Evolutionary conservation across 2,329 filamentous ascomycete genomes (phyloP).

Genomic region (Shiraia sp.): DNA sequence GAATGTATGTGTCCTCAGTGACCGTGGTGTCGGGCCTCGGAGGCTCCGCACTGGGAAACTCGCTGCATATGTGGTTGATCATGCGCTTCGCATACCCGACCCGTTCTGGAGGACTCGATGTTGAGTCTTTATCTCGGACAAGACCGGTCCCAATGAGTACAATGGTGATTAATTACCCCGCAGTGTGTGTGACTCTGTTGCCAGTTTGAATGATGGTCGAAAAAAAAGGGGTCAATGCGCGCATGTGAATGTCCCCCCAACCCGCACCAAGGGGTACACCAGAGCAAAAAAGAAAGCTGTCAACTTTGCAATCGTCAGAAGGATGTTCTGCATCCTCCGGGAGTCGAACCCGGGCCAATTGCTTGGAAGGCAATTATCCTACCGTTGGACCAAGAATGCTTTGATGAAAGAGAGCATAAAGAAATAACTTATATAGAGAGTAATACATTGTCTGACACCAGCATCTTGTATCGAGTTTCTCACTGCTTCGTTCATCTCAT

Average conservation of each 20-base stretch:
- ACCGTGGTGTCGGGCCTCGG: slow-evolving; percentile 2
- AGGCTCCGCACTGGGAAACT: slow-evolving; percentile 3
- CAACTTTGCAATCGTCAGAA: slow-evolving; percentile 15
- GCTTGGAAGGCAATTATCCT: slow-evolving; percentile 29
- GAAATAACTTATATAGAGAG: no score
- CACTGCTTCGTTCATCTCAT: no score
- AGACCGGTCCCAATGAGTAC: slow-evolving; percentile 3
- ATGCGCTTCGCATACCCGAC: slow-evolving; percentile 8
- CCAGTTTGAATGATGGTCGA: neutral
- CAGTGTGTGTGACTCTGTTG: slow-evolving; percentile 1
- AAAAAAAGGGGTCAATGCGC: neutral
- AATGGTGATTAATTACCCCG: slow-evolving; percentile 4
- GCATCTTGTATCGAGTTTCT: no score
- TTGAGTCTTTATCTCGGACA: slow-evolving; percentile 6
- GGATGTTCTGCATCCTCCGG: slow-evolving; percentile 23
- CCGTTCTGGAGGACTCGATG: slow-evolving; percentile 2
- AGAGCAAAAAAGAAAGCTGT: slow-evolving; percentile 4
- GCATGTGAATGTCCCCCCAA: neutral
- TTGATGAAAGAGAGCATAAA: no score
- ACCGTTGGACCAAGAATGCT: slow-evolving; percentile 14
- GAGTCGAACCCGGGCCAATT: slow-evolving; percentile 26
- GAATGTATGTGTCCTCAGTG: neutral
- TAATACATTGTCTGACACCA: no score
- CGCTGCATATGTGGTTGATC: slow-evolving; percentile 5
- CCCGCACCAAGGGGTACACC: neutral